Conservation (phyloP, 495 filamentous ascomycete species). For the Aspergillus sclerotioniger region DNA sequence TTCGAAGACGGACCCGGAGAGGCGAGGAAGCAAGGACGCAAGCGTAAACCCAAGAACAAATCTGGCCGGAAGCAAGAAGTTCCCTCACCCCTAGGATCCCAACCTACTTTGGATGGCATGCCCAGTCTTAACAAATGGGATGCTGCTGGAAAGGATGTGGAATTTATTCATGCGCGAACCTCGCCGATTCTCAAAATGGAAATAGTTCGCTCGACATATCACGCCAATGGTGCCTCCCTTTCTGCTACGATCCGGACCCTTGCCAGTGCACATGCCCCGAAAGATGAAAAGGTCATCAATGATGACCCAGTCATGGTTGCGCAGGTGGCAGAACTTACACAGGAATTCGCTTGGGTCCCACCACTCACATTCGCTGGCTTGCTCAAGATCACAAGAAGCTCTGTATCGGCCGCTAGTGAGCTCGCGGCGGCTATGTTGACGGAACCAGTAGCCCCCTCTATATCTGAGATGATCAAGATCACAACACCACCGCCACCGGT, state of each 20-base stretch:
- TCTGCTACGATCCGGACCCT: slow-evolving; percentile 54
- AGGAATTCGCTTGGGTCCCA: slow-evolving; percentile 52
- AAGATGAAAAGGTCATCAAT: slow-evolving; percentile 31
- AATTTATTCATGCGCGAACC: slow-evolving; percentile 55
- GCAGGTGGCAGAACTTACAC: slow-evolving; percentile 52
- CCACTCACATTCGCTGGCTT: slow-evolving; percentile 46
- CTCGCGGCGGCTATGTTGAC: slow-evolving; percentile 52
- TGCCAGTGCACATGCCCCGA: slow-evolving; percentile 32
- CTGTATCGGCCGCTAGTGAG: slow-evolving; percentile 55
- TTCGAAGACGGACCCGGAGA: slow-evolving; percentile 55
- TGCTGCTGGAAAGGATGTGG: slow-evolving; percentile 51
- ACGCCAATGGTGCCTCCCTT: slow-evolving; percentile 58
- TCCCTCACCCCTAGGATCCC: slow-evolving; percentile 7
- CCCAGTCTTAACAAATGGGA: slow-evolving; percentile 53
- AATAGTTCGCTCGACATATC: slow-evolving; percentile 58
- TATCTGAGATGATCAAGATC: slow-evolving; percentile 41
- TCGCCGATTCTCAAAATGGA: slow-evolving; percentile 42
- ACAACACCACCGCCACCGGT: slow-evolving; percentile 33
- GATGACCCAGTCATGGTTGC: slow-evolving; percentile 44
- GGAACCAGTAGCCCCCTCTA: slow-evolving; percentile 29
- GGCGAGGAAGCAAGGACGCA: slow-evolving; percentile 43
- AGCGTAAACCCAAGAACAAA: slow-evolving; percentile 34
- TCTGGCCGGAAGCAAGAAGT: slow-evolving; percentile 19
- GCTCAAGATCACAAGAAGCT: slow-evolving; percentile 53
- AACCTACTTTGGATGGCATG: slow-evolving; percentile 14